Evolutionary conservation across 2,329 filamentous ascomycete genomes (phyloP), one percentile per base, ranked within the genome.

Genomic region (Drechslerella dactyloides): DNA sequence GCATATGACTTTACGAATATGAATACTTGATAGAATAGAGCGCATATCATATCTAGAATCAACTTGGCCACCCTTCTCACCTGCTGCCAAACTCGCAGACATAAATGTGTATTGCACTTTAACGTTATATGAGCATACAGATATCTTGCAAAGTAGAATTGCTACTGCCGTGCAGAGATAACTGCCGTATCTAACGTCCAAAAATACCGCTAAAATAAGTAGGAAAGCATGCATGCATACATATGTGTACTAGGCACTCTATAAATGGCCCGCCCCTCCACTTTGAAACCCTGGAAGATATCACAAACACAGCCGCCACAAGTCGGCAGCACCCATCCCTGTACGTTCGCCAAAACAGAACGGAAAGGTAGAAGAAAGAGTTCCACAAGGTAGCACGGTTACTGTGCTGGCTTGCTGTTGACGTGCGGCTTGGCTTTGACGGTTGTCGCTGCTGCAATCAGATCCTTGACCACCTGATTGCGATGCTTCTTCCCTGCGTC

Each of bases 381-480:
- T 17, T 44, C 11, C 4, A 5, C 40, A 13, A 44, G 13, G 13
- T 21, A 1, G 13, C 17, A n/a, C 15, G 42, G 51, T 50, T 23
- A 46, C 48, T 17, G 37, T 44, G 21, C 42, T 15, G 40, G 19
- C 66, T 70, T 70, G 66, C 66, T 70, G 42, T 77, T 77, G 46
- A 75, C 70, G 21, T 77, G 76, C 24, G 74, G 75, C 54, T 75
- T 56, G 21, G 93, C 90, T 80, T 91, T 88, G 74, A 93, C 89
- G 74, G 93, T 88, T 75, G 91, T 89, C 40, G 97, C 91, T n/a
- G 90, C 91, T 75, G 86, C 85, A 75, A 97, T 85, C 75, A 99
- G 83, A 78, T 96, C 89, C 75, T 90, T 86, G 58, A 97, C 84
- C 17, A 99, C 93, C 79, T 89, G 85, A 75, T 85, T 84, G 78